Conservation (phyloP, 305 asterid species). For the Salvia sclarea region DNA sequence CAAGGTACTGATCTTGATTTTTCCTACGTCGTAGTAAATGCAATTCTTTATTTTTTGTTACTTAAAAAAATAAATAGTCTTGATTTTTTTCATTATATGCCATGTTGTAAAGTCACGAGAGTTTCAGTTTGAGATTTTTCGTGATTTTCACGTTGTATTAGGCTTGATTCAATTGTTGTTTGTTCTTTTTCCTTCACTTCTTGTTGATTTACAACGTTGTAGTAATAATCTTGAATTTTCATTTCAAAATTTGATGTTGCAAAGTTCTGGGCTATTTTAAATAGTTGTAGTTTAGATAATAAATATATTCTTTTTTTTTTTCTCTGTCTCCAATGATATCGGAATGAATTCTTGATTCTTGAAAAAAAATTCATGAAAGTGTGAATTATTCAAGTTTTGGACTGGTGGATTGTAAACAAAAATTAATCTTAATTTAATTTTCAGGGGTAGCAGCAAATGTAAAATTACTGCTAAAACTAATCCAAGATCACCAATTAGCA, state of each 20-base stretch:
- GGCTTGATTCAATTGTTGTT: not conserved
- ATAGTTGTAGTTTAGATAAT: too few relatives aligned
- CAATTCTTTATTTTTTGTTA: not conserved
- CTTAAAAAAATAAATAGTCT: too few relatives aligned
- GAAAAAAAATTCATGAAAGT: too few relatives aligned
- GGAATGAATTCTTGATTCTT: not conserved
- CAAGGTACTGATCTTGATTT: slow-evolving; percentile 52
- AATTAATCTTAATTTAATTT: not conserved
- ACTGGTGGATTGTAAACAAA: not conserved
- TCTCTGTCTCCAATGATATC: not conserved
- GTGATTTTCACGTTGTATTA: not conserved
- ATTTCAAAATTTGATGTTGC: not conserved
- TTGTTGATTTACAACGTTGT: too few relatives aligned
- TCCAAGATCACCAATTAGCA: slow-evolving; percentile 78
- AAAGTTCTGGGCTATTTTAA: not conserved
- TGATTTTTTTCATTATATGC: too few relatives aligned
- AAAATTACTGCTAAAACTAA: slow-evolving; percentile 68
- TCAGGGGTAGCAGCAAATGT: slow-evolving; percentile 87
- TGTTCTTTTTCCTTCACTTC: not conserved
- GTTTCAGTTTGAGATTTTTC: not conserved
- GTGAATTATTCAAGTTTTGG: not conserved
- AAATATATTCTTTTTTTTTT: too few relatives aligned
- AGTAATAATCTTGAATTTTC: not conserved
- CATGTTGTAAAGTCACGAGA: not conserved
- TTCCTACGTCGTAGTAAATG: not conserved